phyloP scores from a whole-genome alignment of 1,284 basidiomycete species.

The Mycosarcoma maydis region DNA sequence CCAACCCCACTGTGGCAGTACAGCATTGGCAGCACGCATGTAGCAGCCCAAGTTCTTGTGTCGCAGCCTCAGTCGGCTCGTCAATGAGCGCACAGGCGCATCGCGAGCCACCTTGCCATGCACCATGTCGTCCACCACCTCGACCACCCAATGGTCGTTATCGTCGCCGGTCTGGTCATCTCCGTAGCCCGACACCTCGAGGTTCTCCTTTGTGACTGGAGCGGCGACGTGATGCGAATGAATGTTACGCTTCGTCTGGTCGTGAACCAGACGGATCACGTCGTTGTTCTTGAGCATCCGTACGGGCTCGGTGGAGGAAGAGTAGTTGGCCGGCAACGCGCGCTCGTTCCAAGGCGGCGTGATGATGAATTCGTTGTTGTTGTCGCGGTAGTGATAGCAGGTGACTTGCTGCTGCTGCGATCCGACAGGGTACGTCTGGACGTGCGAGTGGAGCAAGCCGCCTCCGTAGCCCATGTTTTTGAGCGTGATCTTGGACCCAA shows the following conservation, averaged over 20 bases:
- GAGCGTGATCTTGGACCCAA: slow-evolving; percentile 88
- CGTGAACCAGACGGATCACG: slow-evolving; percentile 82
- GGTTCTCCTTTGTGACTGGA: slow-evolving; percentile 86
- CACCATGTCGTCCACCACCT: slow-evolving; percentile 84
- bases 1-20: slow-evolving; percentile 98
- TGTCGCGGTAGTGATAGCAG: slow-evolving; percentile 99
- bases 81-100: slow-evolving; percentile 83
- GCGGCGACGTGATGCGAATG: slow-evolving; percentile 90
- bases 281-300: slow-evolving; percentile 82
- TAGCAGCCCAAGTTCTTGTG: slow-evolving; percentile 77
- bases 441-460: slow-evolving; percentile 93
- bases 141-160: slow-evolving; percentile 91
- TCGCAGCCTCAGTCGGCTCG: slow-evolving; percentile 85
- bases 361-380: slow-evolving; percentile 92
- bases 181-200: slow-evolving; percentile 93
- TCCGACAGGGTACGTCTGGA: slow-evolving; percentile 92
- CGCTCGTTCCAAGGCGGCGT: slow-evolving; percentile 80
- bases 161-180: slow-evolving; percentile 85
- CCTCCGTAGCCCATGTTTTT: slow-evolving; percentile 99
- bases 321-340: slow-evolving; percentile 50
- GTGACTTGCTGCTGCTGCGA: slow-evolving; percentile 96
- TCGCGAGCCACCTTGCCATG: slow-evolving; percentile 72
- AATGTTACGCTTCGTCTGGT: slow-evolving; percentile 84
- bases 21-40: slow-evolving; percentile 84
- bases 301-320: slow-evolving; percentile 34